phyloP scores from a whole-genome alignment of 352 stramenopile genomes.

The Phytophthora tubulina region DNA sequence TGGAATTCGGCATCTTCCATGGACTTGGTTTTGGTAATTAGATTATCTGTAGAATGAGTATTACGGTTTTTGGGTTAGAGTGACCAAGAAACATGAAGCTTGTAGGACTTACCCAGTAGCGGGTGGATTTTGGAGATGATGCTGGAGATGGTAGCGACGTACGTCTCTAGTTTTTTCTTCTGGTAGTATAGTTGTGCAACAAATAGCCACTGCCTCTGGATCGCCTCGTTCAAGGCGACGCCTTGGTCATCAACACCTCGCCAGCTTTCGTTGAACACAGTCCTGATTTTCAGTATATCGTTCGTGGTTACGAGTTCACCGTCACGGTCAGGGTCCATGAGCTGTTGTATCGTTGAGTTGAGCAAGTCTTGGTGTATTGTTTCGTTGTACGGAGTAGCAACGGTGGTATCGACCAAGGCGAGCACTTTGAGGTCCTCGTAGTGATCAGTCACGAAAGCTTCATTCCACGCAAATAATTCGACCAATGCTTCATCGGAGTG shows the following conservation, averaged over 20 bases:
- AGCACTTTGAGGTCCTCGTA: conserved; percentile 39
- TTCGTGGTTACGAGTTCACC: conserved; percentile 34
- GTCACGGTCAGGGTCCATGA: conserved; percentile 66
- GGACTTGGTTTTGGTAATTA: conserved; percentile 49
- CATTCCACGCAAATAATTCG: conserved; percentile 66
- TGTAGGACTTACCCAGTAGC: conserved; percentile 39
- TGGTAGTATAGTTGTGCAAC: conserved; percentile 58
- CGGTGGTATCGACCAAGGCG: conserved; percentile 52
- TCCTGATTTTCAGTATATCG: conserved; percentile 54
- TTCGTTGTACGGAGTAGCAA: conserved; percentile 64
- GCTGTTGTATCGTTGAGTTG: conserved; percentile 48
- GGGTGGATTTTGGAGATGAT: conserved; percentile 50
- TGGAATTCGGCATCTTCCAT: conserved; percentile 70
- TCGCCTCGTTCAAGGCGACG: conserved; percentile 52
- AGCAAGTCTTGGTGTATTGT: conserved; percentile 54
- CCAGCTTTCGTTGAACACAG: conserved; percentile 68
- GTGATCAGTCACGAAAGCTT: conserved; percentile 45
- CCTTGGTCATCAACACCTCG: conserved; percentile 51
- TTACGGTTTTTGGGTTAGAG: background rate
- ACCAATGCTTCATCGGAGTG: conserved; percentile 36
- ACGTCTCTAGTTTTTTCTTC: conserved; percentile 51
- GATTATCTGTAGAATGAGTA: conserved; percentile 24
- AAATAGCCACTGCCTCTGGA: conserved; percentile 56
- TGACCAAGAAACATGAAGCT: background rate
- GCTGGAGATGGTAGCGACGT: conserved; percentile 38